Percentiles rank a stretch among this genome's conserved stretches.
These are phyloP conservation scores for Ganoderma lingzhi DNA, from an alignment of 1,284 basidiomycete genomes.

Conservation along the genomic window DNA sequence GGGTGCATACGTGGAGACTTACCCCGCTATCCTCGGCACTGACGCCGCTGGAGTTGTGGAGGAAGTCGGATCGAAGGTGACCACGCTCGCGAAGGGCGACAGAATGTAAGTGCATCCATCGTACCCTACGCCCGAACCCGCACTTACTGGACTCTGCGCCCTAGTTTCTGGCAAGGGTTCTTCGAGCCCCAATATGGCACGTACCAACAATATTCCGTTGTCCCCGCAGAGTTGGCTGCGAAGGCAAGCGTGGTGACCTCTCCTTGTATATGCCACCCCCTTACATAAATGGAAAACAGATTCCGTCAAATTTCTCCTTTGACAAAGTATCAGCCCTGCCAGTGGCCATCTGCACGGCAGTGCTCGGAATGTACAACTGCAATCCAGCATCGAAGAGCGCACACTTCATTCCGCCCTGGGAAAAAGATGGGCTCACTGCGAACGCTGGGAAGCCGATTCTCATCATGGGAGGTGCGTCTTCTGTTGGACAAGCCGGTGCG, in stretches of 20 bases:
- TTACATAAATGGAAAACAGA: not conserved
- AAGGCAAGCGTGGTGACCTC: slow-evolving; percentile 31
- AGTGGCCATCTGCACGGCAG: slow-evolving; percentile 37
- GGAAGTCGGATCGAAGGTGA: slow-evolving; percentile 59
- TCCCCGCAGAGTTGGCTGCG: slow-evolving; percentile 36
- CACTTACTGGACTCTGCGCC: not conserved
- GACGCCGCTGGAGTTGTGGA: slow-evolving; percentile 66
- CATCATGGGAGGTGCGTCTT: slow-evolving; percentile 45
- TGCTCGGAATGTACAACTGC: slow-evolving; percentile 37
- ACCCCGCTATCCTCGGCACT: slow-evolving; percentile 57
- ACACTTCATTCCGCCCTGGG: slow-evolving; percentile 35
- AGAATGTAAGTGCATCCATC: slow-evolving; percentile 3
- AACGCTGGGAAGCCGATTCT: slow-evolving; percentile 41
- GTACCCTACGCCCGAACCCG: not conserved
- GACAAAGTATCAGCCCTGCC: slow-evolving; percentile 42
- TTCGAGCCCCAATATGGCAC: slow-evolving; percentile 27
- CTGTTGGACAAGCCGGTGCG: slow-evolving; percentile 46
- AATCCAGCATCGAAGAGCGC: slow-evolving; percentile 20
- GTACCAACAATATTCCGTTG: slow-evolving; percentile 44
- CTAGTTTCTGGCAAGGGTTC: slow-evolving; percentile 37
- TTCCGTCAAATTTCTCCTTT: slow-evolving; percentile 30
- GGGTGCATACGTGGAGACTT: slow-evolving; percentile 42
- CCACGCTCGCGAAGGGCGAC: slow-evolving; percentile 60
- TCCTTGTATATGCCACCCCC: slow-evolving; percentile 32
- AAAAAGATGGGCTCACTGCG: slow-evolving; percentile 30